Conservation (phyloP, 1,284 basidiomycete species). For the Boletus semigastroideus region DNA sequence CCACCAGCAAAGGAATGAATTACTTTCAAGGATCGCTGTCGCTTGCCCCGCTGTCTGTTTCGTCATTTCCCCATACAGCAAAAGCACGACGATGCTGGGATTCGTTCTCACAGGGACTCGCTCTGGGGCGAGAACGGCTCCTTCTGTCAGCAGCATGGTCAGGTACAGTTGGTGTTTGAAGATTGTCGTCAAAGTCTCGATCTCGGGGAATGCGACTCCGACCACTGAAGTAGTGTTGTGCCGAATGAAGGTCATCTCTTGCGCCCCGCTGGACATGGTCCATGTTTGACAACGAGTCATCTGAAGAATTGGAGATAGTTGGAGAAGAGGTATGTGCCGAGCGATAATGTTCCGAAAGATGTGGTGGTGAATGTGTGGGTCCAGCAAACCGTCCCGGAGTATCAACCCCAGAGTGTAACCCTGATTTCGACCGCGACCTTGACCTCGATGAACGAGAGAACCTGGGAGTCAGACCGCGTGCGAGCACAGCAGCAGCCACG, state of each 20-base stretch:
- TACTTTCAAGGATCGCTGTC: conserved; percentile 51
- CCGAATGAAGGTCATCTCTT: conserved; percentile 52
- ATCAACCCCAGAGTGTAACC: conserved; percentile 63
- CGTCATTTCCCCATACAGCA: conserved; percentile 83
- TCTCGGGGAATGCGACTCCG: conserved; percentile 56
- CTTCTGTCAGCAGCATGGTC: conserved; percentile 37
- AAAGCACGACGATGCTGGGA: conserved; percentile 60
- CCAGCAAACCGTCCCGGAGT: conserved; percentile 77
- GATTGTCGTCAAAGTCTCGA: conserved; percentile 51
- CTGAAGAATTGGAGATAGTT: conserved; percentile 38
- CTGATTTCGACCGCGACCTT: conserved; percentile 43
- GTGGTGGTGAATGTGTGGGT: conserved; percentile 58
- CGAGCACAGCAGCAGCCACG: conserved; percentile 38
- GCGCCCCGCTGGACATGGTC: conserved; percentile 43
- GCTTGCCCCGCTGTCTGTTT: conserved; percentile 81
- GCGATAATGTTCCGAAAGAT: conserved; percentile 17
- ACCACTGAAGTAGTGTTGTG: conserved; percentile 43
- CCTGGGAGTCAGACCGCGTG: conserved; percentile 32
- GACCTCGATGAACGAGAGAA: conserved; percentile 40
- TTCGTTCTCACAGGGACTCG: conserved; percentile 38
- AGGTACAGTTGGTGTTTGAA: conserved; percentile 61
- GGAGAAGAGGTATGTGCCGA: conserved; percentile 28
- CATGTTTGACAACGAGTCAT: conserved; percentile 30
- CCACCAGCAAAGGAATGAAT: not conserved
- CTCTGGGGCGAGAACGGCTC: conserved; percentile 37